phyloP scores from a whole-genome alignment of 192 early-diverging fungal genomes.

The Chytriomyces confervae region DNA sequence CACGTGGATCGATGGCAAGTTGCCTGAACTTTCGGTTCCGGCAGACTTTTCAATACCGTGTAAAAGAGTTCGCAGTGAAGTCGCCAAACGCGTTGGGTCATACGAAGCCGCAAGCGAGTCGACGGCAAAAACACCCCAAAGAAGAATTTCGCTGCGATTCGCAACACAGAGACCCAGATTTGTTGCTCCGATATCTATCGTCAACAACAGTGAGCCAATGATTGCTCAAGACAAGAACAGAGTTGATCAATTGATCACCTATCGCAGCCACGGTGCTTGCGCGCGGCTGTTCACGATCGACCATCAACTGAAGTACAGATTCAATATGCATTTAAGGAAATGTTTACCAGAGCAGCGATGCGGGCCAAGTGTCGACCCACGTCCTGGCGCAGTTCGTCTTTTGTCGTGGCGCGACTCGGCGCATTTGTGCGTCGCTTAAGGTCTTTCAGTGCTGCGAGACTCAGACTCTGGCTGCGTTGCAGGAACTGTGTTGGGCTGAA shows the following conservation, averaged over 20 bases:
- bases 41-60: background rate
- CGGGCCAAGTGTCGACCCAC: background rate
- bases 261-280: no score
- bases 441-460: background rate
- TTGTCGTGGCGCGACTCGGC: background rate
- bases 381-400: background rate
- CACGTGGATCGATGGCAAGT: background rate
- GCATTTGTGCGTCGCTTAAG: background rate
- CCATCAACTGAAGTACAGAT: no score
- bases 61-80: background rate
- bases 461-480: background rate
- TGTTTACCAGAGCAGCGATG: no score
- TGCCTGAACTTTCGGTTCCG: background rate
- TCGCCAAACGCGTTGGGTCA: conserved; percentile 8
- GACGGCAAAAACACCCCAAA: conserved; percentile 2
- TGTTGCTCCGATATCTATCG: conserved; percentile 20
- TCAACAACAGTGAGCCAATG: background rate
- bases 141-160: no score
- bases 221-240: no score
- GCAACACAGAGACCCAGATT: conserved; percentile 9
- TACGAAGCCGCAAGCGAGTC: conserved; percentile 1
- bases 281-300: no score
- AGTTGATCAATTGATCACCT: no score
- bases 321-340: background rate
- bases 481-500: background rate